Percentiles rank a stretch among this genome's conserved stretches.
Conservation (phyloP, 1,284 basidiomycete species). For the Heterobasidion annosum region DNA sequence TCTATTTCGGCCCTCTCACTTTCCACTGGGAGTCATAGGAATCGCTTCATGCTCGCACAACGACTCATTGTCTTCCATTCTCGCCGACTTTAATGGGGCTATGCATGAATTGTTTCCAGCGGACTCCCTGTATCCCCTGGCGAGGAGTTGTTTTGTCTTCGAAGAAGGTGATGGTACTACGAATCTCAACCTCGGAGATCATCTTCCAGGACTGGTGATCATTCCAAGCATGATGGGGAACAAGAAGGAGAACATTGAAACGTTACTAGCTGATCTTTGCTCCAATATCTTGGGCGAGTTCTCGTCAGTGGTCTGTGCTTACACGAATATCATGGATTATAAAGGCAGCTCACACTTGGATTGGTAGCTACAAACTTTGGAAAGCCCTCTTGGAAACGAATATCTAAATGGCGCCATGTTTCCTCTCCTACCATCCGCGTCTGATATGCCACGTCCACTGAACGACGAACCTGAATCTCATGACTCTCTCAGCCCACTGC, state of each 20-base stretch:
- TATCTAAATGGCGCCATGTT: constrained; percentile 60
- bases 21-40: constrained; percentile 74
- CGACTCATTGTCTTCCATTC: constrained; percentile 49
- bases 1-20: constrained; percentile 69
- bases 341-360: constrained; percentile 11
- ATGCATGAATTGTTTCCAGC: constrained; percentile 57
- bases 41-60: constrained; percentile 56
- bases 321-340: constrained; percentile 6
- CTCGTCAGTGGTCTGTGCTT: constrained; percentile 55
- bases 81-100: constrained; percentile 55
- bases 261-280: constrained; percentile 79
- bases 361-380: constrained; percentile 50
- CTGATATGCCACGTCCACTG: constrained; percentile 49
- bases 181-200: constrained; percentile 47
- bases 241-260: constrained; percentile 76
- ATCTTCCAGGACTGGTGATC: constrained; percentile 54
- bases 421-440: constrained; percentile 46
- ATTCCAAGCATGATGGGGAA: constrained; percentile 76
- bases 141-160: constrained; percentile 72
- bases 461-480: constrained; percentile 31
- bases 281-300: constrained; percentile 80
- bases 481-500: constrained; percentile 34
- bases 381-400: constrained; percentile 68
- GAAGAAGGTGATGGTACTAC: constrained; percentile 57
- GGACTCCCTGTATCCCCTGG: constrained; percentile 65